A percentile compares a stretch with the other conserved stretches of the same genome.
These are phyloP conservation scores for Drechslerella dactyloides DNA, from an alignment of 2,329 filamentous ascomycete genomes.

Conservation along the genomic window DNA sequence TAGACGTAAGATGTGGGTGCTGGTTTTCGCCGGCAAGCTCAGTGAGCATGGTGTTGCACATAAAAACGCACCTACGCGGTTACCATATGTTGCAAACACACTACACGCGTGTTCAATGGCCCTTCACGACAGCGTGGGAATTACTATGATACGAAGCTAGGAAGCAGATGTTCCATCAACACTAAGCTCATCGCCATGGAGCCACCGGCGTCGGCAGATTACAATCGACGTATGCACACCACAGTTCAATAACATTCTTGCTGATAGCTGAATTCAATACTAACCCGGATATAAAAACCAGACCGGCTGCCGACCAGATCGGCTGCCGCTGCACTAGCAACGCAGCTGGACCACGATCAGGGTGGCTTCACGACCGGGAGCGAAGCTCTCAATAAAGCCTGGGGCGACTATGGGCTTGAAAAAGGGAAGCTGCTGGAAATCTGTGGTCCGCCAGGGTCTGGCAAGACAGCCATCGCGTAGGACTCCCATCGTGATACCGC, in stretches of 20 bases:
- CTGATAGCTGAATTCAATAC: background rate
- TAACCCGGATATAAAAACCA: background rate
- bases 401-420: conserved; percentile 35
- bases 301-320: conserved; percentile 41
- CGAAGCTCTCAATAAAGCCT: conserved; percentile 39
- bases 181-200: conserved; percentile 21
- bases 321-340: conserved; percentile 31
- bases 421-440: conserved; percentile 51
- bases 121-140: too few relatives aligned
- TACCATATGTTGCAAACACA: too few relatives aligned
- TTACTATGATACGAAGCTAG: too few relatives aligned
- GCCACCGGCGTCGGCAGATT: conserved; percentile 25
- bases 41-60: too few relatives aligned
- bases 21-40: too few relatives aligned
- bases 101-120: too few relatives aligned
- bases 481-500: conserved; percentile 4
- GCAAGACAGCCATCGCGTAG: conserved; percentile 54
- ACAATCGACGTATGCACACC: conserved; percentile 26
- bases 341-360: conserved; percentile 35
- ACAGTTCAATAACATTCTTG: background rate
- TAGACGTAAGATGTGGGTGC: too few relatives aligned
- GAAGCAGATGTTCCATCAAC: too few relatives aligned
- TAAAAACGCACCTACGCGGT: too few relatives aligned
- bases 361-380: conserved; percentile 39
- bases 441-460: conserved; percentile 52